phyloP scores from a whole-genome alignment of 768 basidiomycete genomes.

The Dictyophora rubrovolvata region DNA sequence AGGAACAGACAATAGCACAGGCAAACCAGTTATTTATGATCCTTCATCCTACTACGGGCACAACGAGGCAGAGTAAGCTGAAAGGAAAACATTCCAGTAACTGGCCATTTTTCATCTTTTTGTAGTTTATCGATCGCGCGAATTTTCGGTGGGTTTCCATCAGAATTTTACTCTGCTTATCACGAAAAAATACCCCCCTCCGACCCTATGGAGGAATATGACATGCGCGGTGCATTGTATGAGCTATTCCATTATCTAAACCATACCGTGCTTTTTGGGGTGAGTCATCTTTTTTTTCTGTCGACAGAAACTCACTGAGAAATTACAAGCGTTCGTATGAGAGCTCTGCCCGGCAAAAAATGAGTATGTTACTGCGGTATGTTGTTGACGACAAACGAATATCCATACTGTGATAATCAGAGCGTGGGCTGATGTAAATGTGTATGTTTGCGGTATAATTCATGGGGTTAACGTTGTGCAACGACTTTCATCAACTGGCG shows the following conservation, averaged over 20 bases:
- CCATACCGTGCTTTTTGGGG: slow-evolving; percentile 71
- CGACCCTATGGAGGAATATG: slow-evolving; percentile 55
- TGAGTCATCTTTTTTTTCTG: slow-evolving; percentile 26
- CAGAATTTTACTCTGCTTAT: slow-evolving; percentile 54
- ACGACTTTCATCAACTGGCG: too few species aligned
- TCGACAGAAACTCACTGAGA: background rate
- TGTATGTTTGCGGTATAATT: too few species aligned
- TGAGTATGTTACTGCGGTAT: slow-evolving; percentile 3
- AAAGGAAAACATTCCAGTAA: background rate
- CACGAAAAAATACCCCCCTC: slow-evolving; percentile 53
- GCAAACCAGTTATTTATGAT: slow-evolving; percentile 63
- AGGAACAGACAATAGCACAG: slow-evolving; percentile 43
- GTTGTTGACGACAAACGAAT: slow-evolving; percentile 1
- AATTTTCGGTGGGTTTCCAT: slow-evolving; percentile 69
- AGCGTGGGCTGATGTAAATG: too few species aligned
- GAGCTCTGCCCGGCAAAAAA: slow-evolving; percentile 7
- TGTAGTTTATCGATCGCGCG: slow-evolving; percentile 63
- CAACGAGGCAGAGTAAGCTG: slow-evolving; percentile 69
- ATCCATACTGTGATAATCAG: background rate
- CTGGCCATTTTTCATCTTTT: background rate
- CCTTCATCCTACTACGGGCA: slow-evolving; percentile 75
- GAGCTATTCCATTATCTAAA: slow-evolving; percentile 77
- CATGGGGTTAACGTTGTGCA: too few species aligned
- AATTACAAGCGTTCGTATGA: slow-evolving; percentile 5
- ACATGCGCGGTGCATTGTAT: slow-evolving; percentile 56